Base-by-base conservation (phyloP, 73 alveolate species). In the Stentor coeruleus region DNA sequence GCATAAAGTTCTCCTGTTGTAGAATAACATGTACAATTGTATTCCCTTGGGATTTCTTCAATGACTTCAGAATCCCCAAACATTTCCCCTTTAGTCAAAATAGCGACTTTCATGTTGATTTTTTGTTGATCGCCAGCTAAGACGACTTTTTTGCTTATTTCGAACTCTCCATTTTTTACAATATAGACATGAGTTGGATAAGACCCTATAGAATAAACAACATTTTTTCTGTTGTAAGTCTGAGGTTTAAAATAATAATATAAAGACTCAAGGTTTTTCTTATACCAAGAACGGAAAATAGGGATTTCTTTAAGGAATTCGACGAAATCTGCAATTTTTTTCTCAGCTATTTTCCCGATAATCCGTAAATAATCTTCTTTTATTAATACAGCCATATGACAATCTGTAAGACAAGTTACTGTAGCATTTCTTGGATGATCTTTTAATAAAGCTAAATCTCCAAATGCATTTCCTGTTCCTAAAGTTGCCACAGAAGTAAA, bases 371-470 rank as follows among this genome's bases (percentile, higher is more conserved):
- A 90, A 72, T 86, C 93, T 55, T 81, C 59, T 85, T 87, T 87
- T 20, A 74, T 77, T 58, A 90, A 30, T 6, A 80, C 38, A 3
- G 96, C 96, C 30, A 90, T 84, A 36, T 87, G 85, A 35, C 89
- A 75, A 58, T 84, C 88, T 55, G 86, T 84, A 28, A 41, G 28
- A 80, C 96, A 90, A 49, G 59, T 73, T 35, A 90, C 84, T 4
- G 91, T 82, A 3, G 96, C 96, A 84, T 86, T 66, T 57, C 88
- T 82, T 2, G 92, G 94, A 58, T 91, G 88, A 38, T 88, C 85
- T 31, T 76, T 85, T 0, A 87, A 60, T 6, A 91, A 60, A 35
- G 96, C 96, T 35, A 88, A 81, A 49, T 91, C 96, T 39, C 96
- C 96, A 77, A 91, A 91, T 1, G 91, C 76, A 38, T 85, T 85